phyloP scores from a whole-genome alignment of 495 filamentous ascomycete genomes.

The Podospora appendiculata region DNA sequence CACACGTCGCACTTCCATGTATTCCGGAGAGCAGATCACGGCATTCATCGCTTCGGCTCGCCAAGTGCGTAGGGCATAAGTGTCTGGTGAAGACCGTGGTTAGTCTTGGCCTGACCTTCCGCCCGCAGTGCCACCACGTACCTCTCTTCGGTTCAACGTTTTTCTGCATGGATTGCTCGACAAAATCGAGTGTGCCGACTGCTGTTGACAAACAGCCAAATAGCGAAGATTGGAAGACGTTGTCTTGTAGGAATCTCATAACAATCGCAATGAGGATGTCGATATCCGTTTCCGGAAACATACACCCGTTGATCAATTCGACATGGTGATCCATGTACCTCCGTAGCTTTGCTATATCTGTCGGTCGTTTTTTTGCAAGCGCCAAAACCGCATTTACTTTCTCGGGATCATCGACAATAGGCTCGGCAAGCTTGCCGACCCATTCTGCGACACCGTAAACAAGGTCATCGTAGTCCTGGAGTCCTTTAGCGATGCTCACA shows the following conservation, averaged over 20 bases:
- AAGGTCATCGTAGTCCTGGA: conserved; percentile 20
- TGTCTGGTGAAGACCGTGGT: conserved; percentile 13
- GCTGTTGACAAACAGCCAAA: conserved; percentile 4
- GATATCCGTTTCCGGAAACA: conserved; percentile 23
- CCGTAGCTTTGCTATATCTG: conserved; percentile 4
- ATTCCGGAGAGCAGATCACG: conserved; percentile 14
- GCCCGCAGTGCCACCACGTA: not conserved
- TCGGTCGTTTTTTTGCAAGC: conserved; percentile 2
- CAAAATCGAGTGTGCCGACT: conserved; percentile 10
- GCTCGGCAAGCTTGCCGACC: conserved; percentile 17
- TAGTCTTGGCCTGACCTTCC: not conserved
- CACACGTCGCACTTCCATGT: conserved; percentile 5
- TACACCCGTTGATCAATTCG: conserved; percentile 11
- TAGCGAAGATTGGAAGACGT: conserved; percentile 22
- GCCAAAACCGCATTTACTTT: conserved; percentile 6
- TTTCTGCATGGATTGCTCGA: conserved; percentile 18
- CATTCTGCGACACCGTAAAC: conserved; percentile 16
- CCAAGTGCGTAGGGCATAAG: conserved; percentile 24
- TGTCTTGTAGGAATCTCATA: conserved; percentile 21
- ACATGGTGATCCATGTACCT: conserved; percentile 7
- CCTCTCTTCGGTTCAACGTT: conserved; percentile 20
- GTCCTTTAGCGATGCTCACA: not conserved
- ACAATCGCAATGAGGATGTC: conserved; percentile 24
- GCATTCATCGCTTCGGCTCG: conserved; percentile 22
- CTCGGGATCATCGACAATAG: conserved; percentile 13